These are phyloP conservation scores for Leishmania tropica DNA, from an alignment of 208 protist species.

Conservation along the genomic window DNA sequence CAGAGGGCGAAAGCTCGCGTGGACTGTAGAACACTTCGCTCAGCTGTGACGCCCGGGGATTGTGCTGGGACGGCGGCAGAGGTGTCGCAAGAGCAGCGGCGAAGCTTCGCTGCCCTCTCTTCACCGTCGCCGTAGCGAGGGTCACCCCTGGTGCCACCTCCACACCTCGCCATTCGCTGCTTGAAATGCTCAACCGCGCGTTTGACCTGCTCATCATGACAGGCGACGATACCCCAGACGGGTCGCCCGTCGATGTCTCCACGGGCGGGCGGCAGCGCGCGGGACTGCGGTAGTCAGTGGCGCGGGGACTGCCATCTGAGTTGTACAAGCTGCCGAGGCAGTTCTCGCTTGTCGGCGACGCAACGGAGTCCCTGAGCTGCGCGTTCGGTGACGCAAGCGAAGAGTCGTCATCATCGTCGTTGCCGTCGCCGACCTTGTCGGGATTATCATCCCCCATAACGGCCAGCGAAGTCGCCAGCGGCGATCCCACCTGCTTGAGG, in stretches of 20 bases:
- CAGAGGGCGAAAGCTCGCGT: conserved; percentile 11
- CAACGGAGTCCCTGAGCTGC: not conserved
- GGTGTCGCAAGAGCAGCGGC: not conserved
- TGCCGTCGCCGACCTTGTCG: no score
- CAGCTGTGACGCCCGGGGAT: not conserved
- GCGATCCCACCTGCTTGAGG: not conserved
- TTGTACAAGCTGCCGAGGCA: not conserved
- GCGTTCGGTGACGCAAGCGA: not conserved
- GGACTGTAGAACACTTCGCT: conserved; percentile 6
- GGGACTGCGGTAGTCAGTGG: conserved; percentile 32
- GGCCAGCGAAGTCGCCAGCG: not conserved
- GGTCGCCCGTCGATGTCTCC: conserved; percentile 16
- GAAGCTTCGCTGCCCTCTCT: not conserved
- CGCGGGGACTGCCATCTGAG: conserved; percentile 14
- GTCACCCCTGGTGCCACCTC: not conserved
- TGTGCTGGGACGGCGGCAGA: not conserved
- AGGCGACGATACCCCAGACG: not conserved
- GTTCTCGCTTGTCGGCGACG: not conserved
- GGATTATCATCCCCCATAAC: not conserved
- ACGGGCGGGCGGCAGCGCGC: conserved; percentile 16
- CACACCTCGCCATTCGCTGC: not conserved
- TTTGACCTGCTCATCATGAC: not conserved
- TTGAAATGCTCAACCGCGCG: not conserved
- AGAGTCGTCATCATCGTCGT: not conserved
- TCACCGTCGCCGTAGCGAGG: not conserved